Evolutionary conservation across 768 basidiomycete species (phyloP), one percentile per base, ranked within the genome.

Genomic region (Lactarius trivialis): DNA sequence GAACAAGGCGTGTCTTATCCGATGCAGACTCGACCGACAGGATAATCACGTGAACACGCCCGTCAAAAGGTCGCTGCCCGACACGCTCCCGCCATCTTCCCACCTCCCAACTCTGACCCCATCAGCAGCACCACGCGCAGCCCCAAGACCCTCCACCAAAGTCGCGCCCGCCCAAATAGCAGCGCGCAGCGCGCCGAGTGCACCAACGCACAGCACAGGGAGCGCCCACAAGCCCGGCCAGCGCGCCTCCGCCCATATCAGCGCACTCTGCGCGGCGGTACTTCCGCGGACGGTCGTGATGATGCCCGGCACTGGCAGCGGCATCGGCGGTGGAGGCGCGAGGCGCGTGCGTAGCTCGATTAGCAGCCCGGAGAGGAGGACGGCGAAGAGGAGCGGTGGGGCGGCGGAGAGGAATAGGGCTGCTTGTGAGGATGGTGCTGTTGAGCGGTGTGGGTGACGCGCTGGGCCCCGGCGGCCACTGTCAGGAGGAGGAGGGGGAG

Each of bases 81-180:
- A 63, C 53, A 63, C 58, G 21, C 57, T 63, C 48, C 43, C n/a
- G 24, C 54, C 62, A 1, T 63, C 58, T 7, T 63, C 62, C 62
- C 62, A 63, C 48, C 58, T 45, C n/a, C 62, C 62, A 7, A 63
- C 43, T 58, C 54, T 59, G 2, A 63, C 58, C 14, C 62, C 28
- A 14, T 17, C 58, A 5, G 15, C 58, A 2, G 26, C 30, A 15
- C 28, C 36, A 3, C 32, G 36, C 21, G 43, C 32, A n/a, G n/a
- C 30, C 52, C 26, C 53, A 19, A 55, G 24, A 3, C 30, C 28
- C 3, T 37, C 45, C 9, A 60, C 3, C 19, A 60, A 21, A 39
- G n/a, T 6, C 14, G 24, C 53, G n/a, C 45, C 21, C 0, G 45
- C 58, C 57, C 57, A 63, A 14, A 59, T 59, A 6, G 9, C 53